phyloP scores from a whole-genome alignment of 208 protist species.

The Trypanosoma caninum region DNA sequence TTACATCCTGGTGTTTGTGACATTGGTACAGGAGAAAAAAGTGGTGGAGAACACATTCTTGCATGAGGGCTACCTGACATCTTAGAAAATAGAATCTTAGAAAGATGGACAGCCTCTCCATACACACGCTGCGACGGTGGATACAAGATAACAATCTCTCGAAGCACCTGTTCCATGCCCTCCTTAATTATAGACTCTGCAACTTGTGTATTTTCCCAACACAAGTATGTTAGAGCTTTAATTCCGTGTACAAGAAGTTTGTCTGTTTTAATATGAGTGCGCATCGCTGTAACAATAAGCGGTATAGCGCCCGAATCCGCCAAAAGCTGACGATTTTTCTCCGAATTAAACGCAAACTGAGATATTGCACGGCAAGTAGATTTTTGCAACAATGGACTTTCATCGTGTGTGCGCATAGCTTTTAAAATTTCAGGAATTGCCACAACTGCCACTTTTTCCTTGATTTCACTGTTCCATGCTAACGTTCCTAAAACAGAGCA shows the following conservation, averaged over 20 bases:
- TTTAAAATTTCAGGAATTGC: constrained; percentile 85
- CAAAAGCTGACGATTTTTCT: constrained; percentile 85
- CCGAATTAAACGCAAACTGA: constrained; percentile 92
- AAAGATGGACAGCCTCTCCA: constrained; percentile 86
- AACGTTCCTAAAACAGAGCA: constrained; percentile 90
- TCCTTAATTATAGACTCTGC: constrained; percentile 83
- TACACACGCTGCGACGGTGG: constrained; percentile 63
- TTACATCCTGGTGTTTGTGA: constrained; percentile 47
- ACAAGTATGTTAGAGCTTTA: constrained; percentile 91
- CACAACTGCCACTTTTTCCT: constrained; percentile 78
- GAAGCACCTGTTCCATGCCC: constrained; percentile 71
- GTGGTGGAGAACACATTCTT: constrained; percentile 66
- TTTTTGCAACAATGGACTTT: constrained; percentile 86
- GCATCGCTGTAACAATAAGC: constrained; percentile 86
- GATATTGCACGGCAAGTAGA: constrained; percentile 89
- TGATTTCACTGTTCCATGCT: constrained; percentile 91
- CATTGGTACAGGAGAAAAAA: constrained; percentile 71
- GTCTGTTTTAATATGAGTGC: constrained; percentile 71
- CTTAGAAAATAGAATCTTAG: constrained; percentile 88
- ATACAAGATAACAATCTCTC: constrained; percentile 70
- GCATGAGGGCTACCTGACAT: constrained; percentile 57
- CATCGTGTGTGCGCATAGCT: constrained; percentile 75
- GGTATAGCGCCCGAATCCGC: constrained; percentile 80
- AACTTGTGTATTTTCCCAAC: constrained; percentile 87
- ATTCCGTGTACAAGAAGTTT: constrained; percentile 90